Percentiles rank a stretch among this genome's conserved stretches.
Evolutionary conservation across 192 early-diverging fungal genomes (phyloP).

Genomic region (Coemansia sp.): DNA sequence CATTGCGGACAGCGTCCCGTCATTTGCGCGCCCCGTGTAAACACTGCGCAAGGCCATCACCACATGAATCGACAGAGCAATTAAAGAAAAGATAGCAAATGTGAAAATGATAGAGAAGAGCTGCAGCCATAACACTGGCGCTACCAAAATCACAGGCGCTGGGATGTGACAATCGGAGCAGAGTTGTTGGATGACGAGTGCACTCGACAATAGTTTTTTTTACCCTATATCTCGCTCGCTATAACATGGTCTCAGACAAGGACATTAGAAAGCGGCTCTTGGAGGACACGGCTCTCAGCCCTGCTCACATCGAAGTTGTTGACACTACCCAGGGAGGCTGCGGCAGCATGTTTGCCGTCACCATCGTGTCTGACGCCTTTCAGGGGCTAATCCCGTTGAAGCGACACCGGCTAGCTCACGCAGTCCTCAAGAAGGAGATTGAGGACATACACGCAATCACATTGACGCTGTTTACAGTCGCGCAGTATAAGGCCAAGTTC

Average conservation of each 20-base stretch:
- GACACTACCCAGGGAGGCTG: constrained; percentile 66
- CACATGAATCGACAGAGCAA: not conserved
- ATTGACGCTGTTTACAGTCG: not conserved
- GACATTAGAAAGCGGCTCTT: constrained; percentile 9
- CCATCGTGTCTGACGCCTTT: constrained; percentile 72
- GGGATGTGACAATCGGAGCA: no score
- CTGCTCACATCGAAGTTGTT: constrained; percentile 6
- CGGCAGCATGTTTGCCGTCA: constrained; percentile 85
- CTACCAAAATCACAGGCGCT: no score
- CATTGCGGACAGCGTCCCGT: constrained; percentile 19
- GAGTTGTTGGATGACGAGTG: not conserved
- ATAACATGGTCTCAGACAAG: constrained; percentile 10
- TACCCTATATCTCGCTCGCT: not conserved
- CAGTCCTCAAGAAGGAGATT: constrained; percentile 77
- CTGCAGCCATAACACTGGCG: not conserved
- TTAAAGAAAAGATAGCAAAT: not conserved
- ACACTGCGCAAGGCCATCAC: constrained; percentile 38
- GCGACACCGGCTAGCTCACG: constrained; percentile 83
- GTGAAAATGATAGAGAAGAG: not conserved
- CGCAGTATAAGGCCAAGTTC: not conserved
- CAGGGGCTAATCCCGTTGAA: constrained; percentile 66
- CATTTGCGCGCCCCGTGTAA: constrained; percentile 48
- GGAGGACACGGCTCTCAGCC: not conserved
- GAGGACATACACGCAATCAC: constrained; percentile 71
- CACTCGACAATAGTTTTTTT: no score